A percentile compares a stretch with the other conserved stretches of the same genome.
phyloP scores from a whole-genome alignment of 352 stramenopile species.

The Globisporangium radiosum region DNA sequence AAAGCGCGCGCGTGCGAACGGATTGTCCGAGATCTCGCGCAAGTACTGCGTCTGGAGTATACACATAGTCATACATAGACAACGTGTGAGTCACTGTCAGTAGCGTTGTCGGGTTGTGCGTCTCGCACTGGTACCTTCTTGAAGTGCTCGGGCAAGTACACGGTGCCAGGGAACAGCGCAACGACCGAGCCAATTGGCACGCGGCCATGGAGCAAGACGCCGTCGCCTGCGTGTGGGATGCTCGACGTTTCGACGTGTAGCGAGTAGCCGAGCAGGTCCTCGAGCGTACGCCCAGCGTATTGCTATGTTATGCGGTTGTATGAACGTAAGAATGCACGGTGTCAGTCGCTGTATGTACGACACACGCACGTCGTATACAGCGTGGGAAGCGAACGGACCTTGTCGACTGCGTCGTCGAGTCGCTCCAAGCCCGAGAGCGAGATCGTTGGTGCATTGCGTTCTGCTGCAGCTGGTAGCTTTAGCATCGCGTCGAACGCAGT shows the following conservation, averaged over 20 bases:
- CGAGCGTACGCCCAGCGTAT: constrained; percentile 32
- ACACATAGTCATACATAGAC: too few relatives aligned
- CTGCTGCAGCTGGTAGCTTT: constrained; percentile 32
- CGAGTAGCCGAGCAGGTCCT: constrained; percentile 59
- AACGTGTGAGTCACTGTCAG: too few relatives aligned
- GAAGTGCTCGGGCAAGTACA: constrained; percentile 83
- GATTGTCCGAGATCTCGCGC: constrained; percentile 66
- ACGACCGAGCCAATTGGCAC: constrained; percentile 66
- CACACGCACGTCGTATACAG: too few relatives aligned
- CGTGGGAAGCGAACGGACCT: not conserved
- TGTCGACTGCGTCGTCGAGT: constrained; percentile 15
- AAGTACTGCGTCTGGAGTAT: constrained; percentile 37
- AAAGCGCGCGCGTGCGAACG: constrained; percentile 71
- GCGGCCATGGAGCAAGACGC: constrained; percentile 59
- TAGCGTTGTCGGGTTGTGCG: too few relatives aligned
- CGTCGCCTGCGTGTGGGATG: constrained; percentile 52
- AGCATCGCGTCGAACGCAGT: constrained; percentile 55
- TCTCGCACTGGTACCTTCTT: constrained; percentile 45
- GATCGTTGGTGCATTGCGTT: constrained; percentile 30
- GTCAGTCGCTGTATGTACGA: not conserved
- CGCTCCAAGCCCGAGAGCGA: constrained; percentile 64
- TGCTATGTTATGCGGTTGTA: constrained; percentile 9
- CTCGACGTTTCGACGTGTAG: constrained; percentile 65
- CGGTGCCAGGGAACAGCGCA: constrained; percentile 66
- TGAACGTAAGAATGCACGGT: too few relatives aligned